A percentile compares a stretch with the other conserved stretches of the same genome.
Conservation (phyloP, 371 early-diverging fungal genomes). For the Actinomucor elegans region DNA sequence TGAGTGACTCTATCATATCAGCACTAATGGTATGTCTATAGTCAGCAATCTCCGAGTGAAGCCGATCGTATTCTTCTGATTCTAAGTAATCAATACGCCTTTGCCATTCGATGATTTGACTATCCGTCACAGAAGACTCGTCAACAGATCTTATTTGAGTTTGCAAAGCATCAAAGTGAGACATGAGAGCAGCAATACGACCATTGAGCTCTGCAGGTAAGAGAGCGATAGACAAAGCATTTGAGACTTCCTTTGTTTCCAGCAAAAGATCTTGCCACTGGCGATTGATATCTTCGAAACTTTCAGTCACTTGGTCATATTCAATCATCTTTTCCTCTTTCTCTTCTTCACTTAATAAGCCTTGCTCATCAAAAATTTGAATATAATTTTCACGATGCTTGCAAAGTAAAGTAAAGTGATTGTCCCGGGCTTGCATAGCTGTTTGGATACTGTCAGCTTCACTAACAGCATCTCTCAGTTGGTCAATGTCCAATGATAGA, state of each 20-base stretch:
- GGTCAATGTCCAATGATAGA: constrained; percentile 20
- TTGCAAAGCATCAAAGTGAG: constrained; percentile 15
- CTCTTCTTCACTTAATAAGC: constrained; percentile 13
- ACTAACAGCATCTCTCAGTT: constrained; percentile 37
- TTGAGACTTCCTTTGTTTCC: constrained; percentile 19
- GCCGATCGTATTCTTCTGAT: constrained; percentile 25
- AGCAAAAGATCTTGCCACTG: constrained; percentile 27
- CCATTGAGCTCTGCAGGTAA: constrained; percentile 32
- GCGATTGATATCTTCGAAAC: constrained; percentile 15
- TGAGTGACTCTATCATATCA: constrained; percentile 19
- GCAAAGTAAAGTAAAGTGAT: constrained; percentile 22
- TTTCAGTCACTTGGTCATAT: constrained; percentile 13
- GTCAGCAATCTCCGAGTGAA: constrained; percentile 16
- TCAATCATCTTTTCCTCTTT: constrained; percentile 19
- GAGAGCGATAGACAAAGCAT: constrained; percentile 21
- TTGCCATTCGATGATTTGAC: constrained; percentile 40
- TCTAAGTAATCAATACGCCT: constrained; percentile 35
- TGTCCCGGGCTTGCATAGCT: constrained; percentile 27
- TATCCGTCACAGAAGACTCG: constrained; percentile 22
- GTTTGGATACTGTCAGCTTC: constrained; percentile 33
- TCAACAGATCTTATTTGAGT: constrained; percentile 21
- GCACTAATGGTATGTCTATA: constrained; percentile 11
- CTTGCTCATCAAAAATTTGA: constrained; percentile 22
- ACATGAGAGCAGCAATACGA: constrained; percentile 22
- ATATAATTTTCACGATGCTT: constrained; percentile 27